phyloP scores from a whole-genome alignment of 202 grass and related monocot species.

The Setaria italica region DNA sequence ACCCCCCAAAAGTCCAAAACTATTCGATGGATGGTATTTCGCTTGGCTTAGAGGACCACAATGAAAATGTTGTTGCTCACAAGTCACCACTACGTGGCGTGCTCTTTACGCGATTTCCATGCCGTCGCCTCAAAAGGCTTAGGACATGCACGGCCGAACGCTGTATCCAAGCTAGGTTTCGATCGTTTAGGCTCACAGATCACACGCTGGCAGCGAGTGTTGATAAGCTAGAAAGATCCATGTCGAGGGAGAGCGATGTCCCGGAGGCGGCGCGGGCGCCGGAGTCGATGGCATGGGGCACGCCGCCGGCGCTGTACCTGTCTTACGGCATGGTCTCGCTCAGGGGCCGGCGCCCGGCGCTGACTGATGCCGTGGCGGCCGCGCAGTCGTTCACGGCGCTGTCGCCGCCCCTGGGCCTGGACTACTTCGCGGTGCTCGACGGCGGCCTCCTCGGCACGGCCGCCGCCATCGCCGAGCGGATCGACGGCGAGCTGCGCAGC shows the following conservation, averaged over 20 bases:
- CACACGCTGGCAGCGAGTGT: no score
- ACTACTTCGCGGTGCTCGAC: slow-evolving; percentile 48
- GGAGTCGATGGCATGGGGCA: not conserved
- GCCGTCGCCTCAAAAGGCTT: not conserved
- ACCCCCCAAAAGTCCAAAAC: not conserved
- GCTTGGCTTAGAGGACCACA: not conserved
- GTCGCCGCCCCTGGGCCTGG: slow-evolving; percentile 18
- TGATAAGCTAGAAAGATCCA: not conserved
- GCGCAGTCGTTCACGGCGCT: slow-evolving; percentile 35
- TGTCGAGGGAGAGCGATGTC: not conserved
- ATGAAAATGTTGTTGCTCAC: not conserved
- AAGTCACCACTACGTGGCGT: no score
- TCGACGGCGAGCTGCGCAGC: slow-evolving; percentile 1
- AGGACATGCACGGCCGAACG: no score
- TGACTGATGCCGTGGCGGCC: slow-evolving; percentile 1
- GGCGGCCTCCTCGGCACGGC: slow-evolving; percentile 3
- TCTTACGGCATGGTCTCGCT: slow-evolving; percentile 4
- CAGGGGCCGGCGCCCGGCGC: not conserved
- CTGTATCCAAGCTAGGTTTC: no score
- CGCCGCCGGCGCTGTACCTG: slow-evolving; percentile 4
- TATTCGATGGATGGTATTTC: no score
- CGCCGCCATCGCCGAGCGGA: not conserved
- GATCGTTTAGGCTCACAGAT: no score
- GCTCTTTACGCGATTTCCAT: not conserved
- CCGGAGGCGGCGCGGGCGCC: not conserved